Conservation (phyloP, 768 basidiomycete genomes). For the Nidula microcarpa region DNA sequence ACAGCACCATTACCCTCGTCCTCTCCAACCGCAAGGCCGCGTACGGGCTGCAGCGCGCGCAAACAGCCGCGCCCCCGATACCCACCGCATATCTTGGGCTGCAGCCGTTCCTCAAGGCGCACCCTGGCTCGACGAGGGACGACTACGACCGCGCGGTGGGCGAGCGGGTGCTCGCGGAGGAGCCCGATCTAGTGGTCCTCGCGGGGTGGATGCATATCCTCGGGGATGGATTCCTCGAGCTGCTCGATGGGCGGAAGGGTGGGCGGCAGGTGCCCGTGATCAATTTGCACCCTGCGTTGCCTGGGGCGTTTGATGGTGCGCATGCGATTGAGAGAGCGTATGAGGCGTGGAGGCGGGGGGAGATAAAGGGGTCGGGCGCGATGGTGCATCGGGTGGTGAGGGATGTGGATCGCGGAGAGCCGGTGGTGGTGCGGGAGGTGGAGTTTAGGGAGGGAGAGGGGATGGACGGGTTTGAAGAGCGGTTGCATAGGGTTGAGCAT, state of each 20-base stretch:
- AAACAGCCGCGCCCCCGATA: conserved; percentile 68
- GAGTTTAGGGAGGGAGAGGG: conserved; percentile 70
- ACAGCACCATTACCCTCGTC: conserved; percentile 72
- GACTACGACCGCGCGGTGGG: conserved; percentile 89
- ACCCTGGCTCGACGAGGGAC: conserved; percentile 68
- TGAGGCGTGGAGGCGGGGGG: conserved; percentile 82
- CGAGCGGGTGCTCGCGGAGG: conserved; percentile 51
- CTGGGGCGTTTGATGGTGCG: conserved; percentile 95
- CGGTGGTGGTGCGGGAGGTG: conserved; percentile 78
- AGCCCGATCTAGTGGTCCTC: conserved; percentile 87
- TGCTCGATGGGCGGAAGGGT: conserved; percentile 44
- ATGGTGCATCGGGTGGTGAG: conserved; percentile 95
- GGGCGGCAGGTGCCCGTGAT: conserved; percentile 73
- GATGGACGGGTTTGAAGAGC: conserved; percentile 66
- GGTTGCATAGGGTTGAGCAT: conserved; percentile 85
- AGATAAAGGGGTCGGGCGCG: conserved; percentile 73
- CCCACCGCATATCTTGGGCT: conserved; percentile 81
- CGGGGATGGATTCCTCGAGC: conserved; percentile 74
- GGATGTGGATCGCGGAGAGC: conserved; percentile 91
- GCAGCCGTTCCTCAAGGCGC: conserved; percentile 74
- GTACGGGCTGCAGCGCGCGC: conserved; percentile 82
- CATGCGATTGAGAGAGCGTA: conserved; percentile 86
- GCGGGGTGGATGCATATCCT: conserved; percentile 99
- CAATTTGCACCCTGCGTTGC: conserved; percentile 95
- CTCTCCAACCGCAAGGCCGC: conserved; percentile 92